These are phyloP conservation scores for Pezizomycotina sp. DNA, from an alignment of 2,329 filamentous ascomycete species.

Conservation along the genomic window DNA sequence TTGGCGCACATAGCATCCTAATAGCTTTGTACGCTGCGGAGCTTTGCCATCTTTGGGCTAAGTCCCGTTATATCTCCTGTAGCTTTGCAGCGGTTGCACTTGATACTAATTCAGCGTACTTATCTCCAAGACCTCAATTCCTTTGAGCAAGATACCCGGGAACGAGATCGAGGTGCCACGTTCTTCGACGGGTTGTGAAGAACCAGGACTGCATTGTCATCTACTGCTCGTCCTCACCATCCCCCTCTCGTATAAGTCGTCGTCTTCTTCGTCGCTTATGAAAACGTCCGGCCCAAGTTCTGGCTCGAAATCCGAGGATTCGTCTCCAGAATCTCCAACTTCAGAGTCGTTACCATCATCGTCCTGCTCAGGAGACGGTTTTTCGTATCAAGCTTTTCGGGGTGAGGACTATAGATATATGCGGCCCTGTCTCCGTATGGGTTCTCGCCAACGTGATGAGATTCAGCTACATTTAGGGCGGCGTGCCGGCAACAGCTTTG, in stretches of 20 bases:
- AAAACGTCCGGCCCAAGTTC: constrained; percentile 27
- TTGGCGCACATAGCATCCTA: constrained; percentile 41
- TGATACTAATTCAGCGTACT: constrained; percentile 52
- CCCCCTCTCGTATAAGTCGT: constrained; percentile 20
- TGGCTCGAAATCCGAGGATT: constrained; percentile 19
- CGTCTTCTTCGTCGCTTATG: constrained; percentile 30
- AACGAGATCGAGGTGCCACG: constrained; percentile 63
- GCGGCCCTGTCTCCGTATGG: no score
- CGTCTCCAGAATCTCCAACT: constrained; percentile 25
- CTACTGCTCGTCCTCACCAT: neutral
- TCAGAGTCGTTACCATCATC: constrained; percentile 33
- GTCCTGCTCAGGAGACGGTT: constrained; percentile 30
- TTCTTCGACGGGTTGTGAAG: constrained; percentile 36
- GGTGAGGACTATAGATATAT: no score
- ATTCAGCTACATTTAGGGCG: constrained; percentile 7
- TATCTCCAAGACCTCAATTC: constrained; percentile 60
- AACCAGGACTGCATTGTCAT: constrained; percentile 18
- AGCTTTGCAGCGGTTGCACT: constrained; percentile 66
- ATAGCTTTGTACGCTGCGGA: constrained; percentile 31
- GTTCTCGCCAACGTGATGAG: constrained; percentile 10
- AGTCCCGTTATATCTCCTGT: constrained; percentile 52
- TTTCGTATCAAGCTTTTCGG: no score
- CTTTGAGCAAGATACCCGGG: constrained; percentile 57
- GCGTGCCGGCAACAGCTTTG: neutral
- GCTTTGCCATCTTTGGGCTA: constrained; percentile 33